A percentile compares a stretch with the other conserved stretches of the same genome.
These are phyloP conservation scores for Neofusicoccum umdonicola DNA, from an alignment of 2,329 filamentous ascomycete species.

Conservation along the genomic window DNA sequence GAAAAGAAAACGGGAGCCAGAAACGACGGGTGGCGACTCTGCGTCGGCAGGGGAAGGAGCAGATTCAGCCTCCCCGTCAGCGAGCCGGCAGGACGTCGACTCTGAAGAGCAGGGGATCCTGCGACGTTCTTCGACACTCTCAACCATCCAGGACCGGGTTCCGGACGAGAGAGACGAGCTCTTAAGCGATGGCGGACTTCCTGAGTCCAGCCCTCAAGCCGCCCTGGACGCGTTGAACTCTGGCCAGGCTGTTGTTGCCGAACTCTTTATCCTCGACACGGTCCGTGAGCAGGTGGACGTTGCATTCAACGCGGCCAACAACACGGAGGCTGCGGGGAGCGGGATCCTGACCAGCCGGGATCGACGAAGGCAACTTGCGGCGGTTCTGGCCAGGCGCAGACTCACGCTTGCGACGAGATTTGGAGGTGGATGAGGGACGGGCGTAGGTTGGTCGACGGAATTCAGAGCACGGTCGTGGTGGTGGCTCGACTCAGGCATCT, in stretches of 20 bases:
- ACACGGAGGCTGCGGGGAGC: neutral
- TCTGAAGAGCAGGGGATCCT: constrained; percentile 58
- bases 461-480: neutral
- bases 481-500: neutral
- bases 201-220: constrained; percentile 26
- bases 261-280: constrained; percentile 43
- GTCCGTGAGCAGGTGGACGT: constrained; percentile 38
- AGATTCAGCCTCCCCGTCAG: neutral
- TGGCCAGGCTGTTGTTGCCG: constrained; percentile 46
- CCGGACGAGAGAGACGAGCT: constrained; percentile 8
- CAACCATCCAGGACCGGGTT: neutral
- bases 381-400: constrained; percentile 2
- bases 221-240: constrained; percentile 47
- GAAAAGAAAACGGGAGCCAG: constrained; percentile 33
- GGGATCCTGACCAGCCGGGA: neutral
- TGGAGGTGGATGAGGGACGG: constrained; percentile 7
- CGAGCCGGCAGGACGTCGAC: constrained; percentile 52
- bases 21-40: constrained; percentile 26
- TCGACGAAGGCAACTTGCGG: constrained; percentile 1
- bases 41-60: constrained; percentile 18
- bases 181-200: constrained; percentile 5
- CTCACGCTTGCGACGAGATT: constrained; percentile 7
- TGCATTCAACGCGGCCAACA: neutral
- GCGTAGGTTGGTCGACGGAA: neutral
- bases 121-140: constrained; percentile 29